Conservation (phyloP, 345 rosid species). For the Rhodamnia argentea region DNA sequence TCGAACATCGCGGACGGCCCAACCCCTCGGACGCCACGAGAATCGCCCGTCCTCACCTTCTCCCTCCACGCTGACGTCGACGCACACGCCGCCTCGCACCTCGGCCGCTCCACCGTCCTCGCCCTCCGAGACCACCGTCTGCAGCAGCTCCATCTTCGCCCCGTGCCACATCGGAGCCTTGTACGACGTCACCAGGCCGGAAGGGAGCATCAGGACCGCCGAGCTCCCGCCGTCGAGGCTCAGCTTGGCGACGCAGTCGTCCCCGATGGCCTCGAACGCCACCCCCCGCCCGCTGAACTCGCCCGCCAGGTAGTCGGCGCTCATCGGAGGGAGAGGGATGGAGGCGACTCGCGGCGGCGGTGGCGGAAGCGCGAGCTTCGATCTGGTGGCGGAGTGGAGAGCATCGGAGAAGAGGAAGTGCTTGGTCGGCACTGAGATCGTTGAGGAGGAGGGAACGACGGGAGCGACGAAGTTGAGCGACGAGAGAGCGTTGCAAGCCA, state of each 20-base stretch:
- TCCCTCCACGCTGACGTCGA: constrained; percentile 30
- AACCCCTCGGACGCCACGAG: constrained; percentile 37
- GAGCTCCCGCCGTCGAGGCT: constrained; percentile 50
- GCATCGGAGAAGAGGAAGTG: constrained; percentile 6
- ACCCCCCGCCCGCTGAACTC: constrained; percentile 82
- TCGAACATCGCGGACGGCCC: constrained; percentile 43
- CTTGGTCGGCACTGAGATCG: background rate
- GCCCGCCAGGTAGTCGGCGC: constrained; percentile 49
- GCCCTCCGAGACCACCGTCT: constrained; percentile 57
- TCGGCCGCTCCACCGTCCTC: constrained; percentile 33
- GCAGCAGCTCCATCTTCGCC: constrained; percentile 57
- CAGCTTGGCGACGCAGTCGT: constrained; percentile 56
- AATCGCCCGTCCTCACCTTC: constrained; percentile 8
- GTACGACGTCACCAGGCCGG: constrained; percentile 70
- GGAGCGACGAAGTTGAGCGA: constrained; percentile 17
- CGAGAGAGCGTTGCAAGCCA: constrained; percentile 29
- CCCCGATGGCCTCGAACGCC: constrained; percentile 56
- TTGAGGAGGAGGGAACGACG: background rate
- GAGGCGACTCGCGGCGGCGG: constrained; percentile 36
- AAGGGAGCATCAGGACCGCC: constrained; percentile 57
- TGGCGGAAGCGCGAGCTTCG: constrained; percentile 20
- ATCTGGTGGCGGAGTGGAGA: constrained; percentile 1
- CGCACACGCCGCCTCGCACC: constrained; percentile 67
- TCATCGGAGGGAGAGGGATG: constrained; percentile 38
- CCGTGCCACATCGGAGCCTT: constrained; percentile 82